Evolutionary conservation across 352 stramenopile genomes (phyloP).

Genomic region (Phytophthora foliorum): DNA sequence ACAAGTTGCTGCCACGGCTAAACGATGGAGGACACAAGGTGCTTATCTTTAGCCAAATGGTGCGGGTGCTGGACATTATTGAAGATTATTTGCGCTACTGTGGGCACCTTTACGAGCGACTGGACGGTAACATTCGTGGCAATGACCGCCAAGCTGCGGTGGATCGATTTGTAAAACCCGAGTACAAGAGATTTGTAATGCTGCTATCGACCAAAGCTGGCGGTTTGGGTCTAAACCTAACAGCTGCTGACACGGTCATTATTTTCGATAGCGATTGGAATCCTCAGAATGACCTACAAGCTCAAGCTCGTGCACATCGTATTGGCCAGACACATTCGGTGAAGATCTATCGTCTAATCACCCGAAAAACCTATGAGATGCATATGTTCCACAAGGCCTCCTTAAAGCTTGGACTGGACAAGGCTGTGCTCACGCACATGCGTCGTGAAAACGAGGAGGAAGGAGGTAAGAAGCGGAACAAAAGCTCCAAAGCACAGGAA

Average conservation of each 20-base stretch:
- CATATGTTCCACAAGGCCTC: conserved; percentile 96
- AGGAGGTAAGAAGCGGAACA: conserved; percentile 80
- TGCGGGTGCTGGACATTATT: conserved; percentile 99
- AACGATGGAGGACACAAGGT: conserved; percentile 98
- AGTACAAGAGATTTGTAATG: conserved; percentile 97
- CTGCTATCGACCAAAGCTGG: conserved; percentile 98
- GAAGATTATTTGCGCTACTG: conserved; percentile 98
- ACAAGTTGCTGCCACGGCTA: conserved; percentile 98
- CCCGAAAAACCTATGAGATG: conserved; percentile 95
- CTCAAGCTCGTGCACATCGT: conserved; percentile 91
- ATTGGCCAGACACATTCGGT: conserved; percentile 93
- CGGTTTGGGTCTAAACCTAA: conserved; percentile 94
- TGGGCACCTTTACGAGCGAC: conserved; percentile 95
- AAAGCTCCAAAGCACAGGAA: conserved; percentile 83
- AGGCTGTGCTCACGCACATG: conserved; percentile 93
- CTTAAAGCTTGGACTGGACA: conserved; percentile 94
- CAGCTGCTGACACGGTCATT: conserved; percentile 96
- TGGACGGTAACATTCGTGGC: conserved; percentile 98
- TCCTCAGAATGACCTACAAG: conserved; percentile 97
- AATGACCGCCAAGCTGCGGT: conserved; percentile 90
- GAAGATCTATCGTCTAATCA: conserved; percentile 92
- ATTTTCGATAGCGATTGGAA: conserved; percentile 99
- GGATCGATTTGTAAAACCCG: conserved; percentile 90
- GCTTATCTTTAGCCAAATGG: conserved; percentile 99
- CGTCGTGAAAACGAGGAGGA: conserved; percentile 88